These are phyloP conservation scores for Starmera stellimalicola DNA, from an alignment of 1,139 yeast species.

Conservation along the genomic window DNA sequence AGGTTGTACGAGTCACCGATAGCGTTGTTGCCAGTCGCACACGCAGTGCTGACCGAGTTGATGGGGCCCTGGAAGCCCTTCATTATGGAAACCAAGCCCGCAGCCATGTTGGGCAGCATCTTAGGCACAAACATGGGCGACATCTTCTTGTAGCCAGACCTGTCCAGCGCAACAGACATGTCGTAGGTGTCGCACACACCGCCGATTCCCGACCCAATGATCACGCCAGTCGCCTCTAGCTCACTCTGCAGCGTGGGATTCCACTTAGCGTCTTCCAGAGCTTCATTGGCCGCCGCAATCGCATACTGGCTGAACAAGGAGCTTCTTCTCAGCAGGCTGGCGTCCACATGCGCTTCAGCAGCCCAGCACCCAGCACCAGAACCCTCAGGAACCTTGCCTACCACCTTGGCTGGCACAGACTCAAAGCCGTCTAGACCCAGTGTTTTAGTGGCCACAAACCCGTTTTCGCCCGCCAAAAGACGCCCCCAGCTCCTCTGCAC, in stretches of 20 bases:
- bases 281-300: constrained; percentile 67
- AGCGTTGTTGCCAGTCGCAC: constrained; percentile 93
- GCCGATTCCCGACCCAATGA: constrained; percentile 92
- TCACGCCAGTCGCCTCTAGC: constrained; percentile 49
- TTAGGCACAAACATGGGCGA: constrained; percentile 85
- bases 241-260: constrained; percentile 28
- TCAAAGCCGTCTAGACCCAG: constrained; percentile 41
- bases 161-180: constrained; percentile 41
- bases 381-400: constrained; percentile 65
- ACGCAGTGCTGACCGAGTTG: constrained; percentile 87
- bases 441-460: constrained; percentile 44
- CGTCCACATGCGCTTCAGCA: constrained; percentile 24
- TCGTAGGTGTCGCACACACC: constrained; percentile 69
- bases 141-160: constrained; percentile 57
- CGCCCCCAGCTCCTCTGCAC: constrained; percentile 42
- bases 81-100: constrained; percentile 79
- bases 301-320: constrained; percentile 78
- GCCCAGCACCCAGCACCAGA: constrained; percentile 43
- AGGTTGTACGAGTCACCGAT: constrained; percentile 89
- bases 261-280: constrained; percentile 59
- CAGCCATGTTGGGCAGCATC: constrained; percentile 85
- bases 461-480: constrained; percentile 41
- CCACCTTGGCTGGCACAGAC: constrained; percentile 64
- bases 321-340: constrained; percentile 38
- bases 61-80: constrained; percentile 76